Base-by-base conservation (phyloP, 345 rosid species). In the Erodium maritimum region DNA sequence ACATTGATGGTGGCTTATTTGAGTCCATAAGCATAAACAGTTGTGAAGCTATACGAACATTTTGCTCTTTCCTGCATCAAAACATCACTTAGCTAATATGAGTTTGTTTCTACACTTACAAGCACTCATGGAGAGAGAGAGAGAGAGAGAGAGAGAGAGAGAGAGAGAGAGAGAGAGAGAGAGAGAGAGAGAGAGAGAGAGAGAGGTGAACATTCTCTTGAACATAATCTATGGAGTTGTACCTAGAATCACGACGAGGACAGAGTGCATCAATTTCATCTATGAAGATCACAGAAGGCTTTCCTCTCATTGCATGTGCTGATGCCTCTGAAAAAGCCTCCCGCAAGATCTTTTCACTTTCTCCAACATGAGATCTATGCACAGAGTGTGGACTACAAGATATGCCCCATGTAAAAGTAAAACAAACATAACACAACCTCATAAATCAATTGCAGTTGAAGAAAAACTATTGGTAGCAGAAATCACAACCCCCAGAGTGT, bases 221-320 rank as follows among this genome's bases (percentile, higher is more conserved):
- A 51, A 17, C 54, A 51, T 17, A 0, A n/a, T 51, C 9, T 51
- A 20, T n/a, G 19, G 3, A 10, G 20, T 10, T 50, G 61, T 73
- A 88, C 98, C 88, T 71, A 60, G 80, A 78, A 76, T 68, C 80
- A 63, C 94, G 93, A 1, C 77, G 88, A 68, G 95, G 94, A 72
- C 91, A 91, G 21, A 91, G 79, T 17, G 80, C 91, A 63, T 91
- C 96, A 23, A 93, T 81, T 71, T 93, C 99, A 72, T 93, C 96
- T 16, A 88, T 85, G 23, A 93, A 89, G 66, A 91, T 67, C 56
- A 91, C 91, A 0, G 94, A 79, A 3, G 95, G 91, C 65, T 73
- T 80, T 64, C 84, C 96, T 5, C 73, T 75, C 50, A 17, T 65
- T 56, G 85, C 81, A 60, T 76, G 82, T 24, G 90, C 71, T 54